phyloP scores from a whole-genome alignment of 2,329 filamentous ascomycete genomes.

The Fragosphaeria purpurea region DNA sequence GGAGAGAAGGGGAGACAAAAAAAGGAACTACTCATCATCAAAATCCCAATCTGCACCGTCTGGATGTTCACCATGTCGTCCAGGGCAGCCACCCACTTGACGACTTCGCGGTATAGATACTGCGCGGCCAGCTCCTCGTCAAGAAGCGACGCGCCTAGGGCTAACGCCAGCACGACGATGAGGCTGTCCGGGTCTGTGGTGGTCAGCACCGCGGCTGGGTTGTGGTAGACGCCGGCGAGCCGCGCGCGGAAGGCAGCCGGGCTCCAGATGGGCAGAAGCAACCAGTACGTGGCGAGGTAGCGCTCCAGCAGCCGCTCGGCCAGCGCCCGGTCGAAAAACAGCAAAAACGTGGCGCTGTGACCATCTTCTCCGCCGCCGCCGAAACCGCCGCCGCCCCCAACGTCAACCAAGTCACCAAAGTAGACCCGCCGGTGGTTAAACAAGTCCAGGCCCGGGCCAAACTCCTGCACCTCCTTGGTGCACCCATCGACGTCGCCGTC shows the following conservation, averaged over 20 bases:
- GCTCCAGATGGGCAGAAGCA: constrained; percentile 12
- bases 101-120: constrained; percentile 9
- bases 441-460: constrained; percentile 13
- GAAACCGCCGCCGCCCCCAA: not conserved
- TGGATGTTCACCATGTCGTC: constrained; percentile 14
- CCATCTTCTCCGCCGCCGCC: not conserved
- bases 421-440: constrained; percentile 13
- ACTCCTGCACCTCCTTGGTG: constrained; percentile 10
- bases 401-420: constrained; percentile 12
- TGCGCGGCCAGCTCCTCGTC: constrained; percentile 10
- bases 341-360: not conserved
- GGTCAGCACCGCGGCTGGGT: not conserved
- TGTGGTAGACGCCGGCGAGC: constrained; percentile 6
- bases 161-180: constrained; percentile 9
- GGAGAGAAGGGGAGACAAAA: not conserved
- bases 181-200: constrained; percentile 7
- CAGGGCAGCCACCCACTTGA: constrained; percentile 7
- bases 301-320: constrained; percentile 8
- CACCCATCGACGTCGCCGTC: not conserved
- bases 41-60: constrained; percentile 12
- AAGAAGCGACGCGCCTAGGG: constrained; percentile 9
- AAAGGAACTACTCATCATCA: constrained; percentile 9
- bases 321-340: constrained; percentile 10
- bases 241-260: constrained; percentile 7
- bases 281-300: constrained; percentile 11